A percentile compares a stretch with the other conserved stretches of the same genome.
These are phyloP conservation scores for Penicillium simplicissimum DNA, from an alignment of 495 filamentous ascomycete species.

Conservation along the genomic window DNA sequence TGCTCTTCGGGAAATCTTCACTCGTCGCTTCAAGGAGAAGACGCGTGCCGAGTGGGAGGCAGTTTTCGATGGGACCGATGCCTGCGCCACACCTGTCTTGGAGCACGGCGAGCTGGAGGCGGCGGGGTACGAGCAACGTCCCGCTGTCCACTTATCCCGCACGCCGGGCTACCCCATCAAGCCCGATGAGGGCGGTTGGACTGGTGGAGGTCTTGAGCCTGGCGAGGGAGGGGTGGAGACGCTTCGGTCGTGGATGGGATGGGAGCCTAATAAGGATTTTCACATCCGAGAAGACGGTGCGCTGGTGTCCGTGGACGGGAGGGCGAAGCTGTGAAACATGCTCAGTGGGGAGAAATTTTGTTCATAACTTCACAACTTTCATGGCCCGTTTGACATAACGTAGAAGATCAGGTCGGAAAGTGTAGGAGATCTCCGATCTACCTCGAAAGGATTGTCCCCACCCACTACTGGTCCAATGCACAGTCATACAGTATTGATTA, in stretches of 20 bases:
- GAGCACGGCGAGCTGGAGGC: conserved; percentile 69
- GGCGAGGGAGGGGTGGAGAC: conserved; percentile 71
- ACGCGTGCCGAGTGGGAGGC: conserved; percentile 80
- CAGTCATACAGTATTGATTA: too few relatives aligned
- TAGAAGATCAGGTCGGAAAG: background rate
- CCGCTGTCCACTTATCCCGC: conserved; percentile 65
- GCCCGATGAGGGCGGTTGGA: conserved; percentile 65
- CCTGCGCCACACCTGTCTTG: conserved; percentile 86
- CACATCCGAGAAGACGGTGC: conserved; percentile 58
- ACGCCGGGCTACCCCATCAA: conserved; percentile 63
- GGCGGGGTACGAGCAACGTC: conserved; percentile 71
- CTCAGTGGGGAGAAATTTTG: background rate
- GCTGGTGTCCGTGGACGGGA: conserved; percentile 38
- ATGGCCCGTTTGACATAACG: background rate
- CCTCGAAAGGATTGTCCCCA: background rate
- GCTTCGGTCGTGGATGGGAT: conserved; percentile 75
- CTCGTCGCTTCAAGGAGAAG: conserved; percentile 65
- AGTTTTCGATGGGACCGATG: conserved; percentile 86
- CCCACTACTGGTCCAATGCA: background rate
- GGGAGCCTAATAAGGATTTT: conserved; percentile 71
- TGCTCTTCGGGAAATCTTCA: conserved; percentile 59
- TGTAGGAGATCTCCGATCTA: background rate
- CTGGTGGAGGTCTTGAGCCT: conserved; percentile 55
- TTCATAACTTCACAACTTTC: background rate
- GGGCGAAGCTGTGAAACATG: conserved; percentile 49